These are phyloP conservation scores for Bathelium albidoporum DNA, from an alignment of 495 filamentous ascomycete genomes.

Conservation along the genomic window DNA sequence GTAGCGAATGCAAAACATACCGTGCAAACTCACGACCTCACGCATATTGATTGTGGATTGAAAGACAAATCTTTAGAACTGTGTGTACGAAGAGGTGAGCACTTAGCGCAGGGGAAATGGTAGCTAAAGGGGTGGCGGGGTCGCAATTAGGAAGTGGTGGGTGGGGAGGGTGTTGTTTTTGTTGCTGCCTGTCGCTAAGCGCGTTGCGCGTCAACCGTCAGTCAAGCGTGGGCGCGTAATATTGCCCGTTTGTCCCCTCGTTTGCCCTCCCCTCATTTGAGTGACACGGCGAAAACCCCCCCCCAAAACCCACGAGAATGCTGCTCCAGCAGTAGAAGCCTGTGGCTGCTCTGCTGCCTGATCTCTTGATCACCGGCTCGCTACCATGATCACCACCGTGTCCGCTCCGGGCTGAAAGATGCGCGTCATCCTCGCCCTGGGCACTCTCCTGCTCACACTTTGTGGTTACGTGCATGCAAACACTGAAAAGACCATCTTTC, in stretches of 20 bases:
- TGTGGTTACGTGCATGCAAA: conserved; percentile 43
- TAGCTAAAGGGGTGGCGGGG: too few relatives aligned
- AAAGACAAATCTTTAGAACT: too few relatives aligned
- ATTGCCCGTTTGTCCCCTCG: not conserved
- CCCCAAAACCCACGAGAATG: not conserved
- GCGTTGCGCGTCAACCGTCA: not conserved
- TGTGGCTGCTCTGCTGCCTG: not conserved
- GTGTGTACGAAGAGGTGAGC: too few relatives aligned
- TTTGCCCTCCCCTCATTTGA: not conserved
- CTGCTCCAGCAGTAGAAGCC: not conserved
- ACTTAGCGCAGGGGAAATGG: too few relatives aligned
- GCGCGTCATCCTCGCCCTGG: not conserved
- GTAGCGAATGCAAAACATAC: conserved; percentile 47
- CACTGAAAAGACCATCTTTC: conserved; percentile 85
- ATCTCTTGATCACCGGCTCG: not conserved
- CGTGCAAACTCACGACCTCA: conserved; percentile 99
- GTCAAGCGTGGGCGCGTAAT: too few relatives aligned
- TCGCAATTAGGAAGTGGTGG: not conserved
- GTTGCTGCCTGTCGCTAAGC: not conserved
- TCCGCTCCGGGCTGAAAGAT: conserved; percentile 4
- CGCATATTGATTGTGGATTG: conserved; percentile 51
- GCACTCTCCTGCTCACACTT: not conserved
- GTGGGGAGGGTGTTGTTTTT: not conserved
- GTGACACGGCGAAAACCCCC: not conserved
- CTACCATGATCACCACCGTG: not conserved